Conservation (phyloP, 2,329 filamentous ascomycete species). For the Pseudophaeomoniella oleicola region DNA sequence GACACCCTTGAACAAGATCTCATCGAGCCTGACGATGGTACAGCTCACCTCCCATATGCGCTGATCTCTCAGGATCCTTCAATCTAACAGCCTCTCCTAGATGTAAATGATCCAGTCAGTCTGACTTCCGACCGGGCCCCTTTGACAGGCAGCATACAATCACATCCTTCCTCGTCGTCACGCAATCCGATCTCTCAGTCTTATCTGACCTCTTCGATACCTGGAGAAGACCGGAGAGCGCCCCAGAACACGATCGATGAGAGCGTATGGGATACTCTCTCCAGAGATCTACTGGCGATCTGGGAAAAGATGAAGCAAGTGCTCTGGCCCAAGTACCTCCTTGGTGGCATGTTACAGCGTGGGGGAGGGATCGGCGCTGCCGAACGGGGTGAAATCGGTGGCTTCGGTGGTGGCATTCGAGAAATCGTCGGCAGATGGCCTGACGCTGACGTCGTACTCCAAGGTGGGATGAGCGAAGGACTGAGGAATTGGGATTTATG, state of each 20-base stretch:
- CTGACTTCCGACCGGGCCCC: conserved; percentile 59
- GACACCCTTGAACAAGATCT: conserved; percentile 54
- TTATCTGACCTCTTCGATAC: conserved; percentile 79
- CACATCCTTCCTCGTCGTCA: conserved; percentile 31
- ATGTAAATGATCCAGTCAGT: conserved; percentile 77
- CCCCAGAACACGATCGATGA: conserved; percentile 93
- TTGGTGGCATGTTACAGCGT: conserved; percentile 49
- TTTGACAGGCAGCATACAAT: conserved; percentile 68
- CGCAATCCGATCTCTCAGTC: conserved; percentile 49
- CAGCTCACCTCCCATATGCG: conserved; percentile 5
- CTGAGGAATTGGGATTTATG: conserved; percentile 95
- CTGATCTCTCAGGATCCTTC: conserved; percentile 2
- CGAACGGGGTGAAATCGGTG: conserved; percentile 39
- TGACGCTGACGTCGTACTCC: conserved; percentile 50
- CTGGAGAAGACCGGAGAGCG: conserved; percentile 81
- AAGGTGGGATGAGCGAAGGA: conserved; percentile 70
- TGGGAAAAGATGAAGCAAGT: conserved; percentile 99
- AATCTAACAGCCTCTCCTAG: conserved; percentile 38
- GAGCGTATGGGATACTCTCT: conserved; percentile 91
- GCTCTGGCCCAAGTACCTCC: conserved; percentile 85
- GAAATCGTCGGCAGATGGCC: conserved; percentile 50
- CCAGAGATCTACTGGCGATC: conserved; percentile 76
- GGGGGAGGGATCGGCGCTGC: conserved; percentile 42
- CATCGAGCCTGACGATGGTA: conserved; percentile 69
- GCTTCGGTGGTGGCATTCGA: conserved; percentile 33